Evolutionary conservation across 257 asterid species (phyloP).

Genomic region (Echites panduratus): DNA sequence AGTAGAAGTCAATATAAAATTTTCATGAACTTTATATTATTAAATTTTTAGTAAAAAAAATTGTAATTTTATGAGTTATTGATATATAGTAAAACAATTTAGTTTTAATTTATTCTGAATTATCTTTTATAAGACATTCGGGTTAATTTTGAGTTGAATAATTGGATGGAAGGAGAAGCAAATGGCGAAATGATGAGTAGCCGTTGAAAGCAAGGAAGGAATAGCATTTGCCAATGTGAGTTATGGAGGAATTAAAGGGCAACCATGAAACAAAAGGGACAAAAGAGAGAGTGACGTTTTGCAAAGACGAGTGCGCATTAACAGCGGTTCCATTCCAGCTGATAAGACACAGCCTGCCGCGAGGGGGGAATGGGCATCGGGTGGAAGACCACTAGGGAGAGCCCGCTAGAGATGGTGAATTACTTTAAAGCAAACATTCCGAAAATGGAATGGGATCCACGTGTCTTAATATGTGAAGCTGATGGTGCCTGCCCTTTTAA

Average conservation of each 20-base stretch:
- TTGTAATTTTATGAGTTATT: too few relatives aligned
- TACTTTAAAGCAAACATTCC: conserved; percentile 38
- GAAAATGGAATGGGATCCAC: conserved; percentile 29
- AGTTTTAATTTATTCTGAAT: too few relatives aligned
- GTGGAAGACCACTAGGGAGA: background rate
- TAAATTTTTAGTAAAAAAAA: too few relatives aligned
- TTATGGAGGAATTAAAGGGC: conserved; percentile 15
- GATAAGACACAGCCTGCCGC: too few relatives aligned
- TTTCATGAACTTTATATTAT: too few relatives aligned
- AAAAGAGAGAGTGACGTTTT: conserved; percentile 28
- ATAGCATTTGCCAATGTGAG: conserved; percentile 14
- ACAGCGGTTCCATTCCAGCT: background rate
- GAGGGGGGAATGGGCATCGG: background rate
- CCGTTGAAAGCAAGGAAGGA: too few relatives aligned
- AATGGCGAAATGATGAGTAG: too few relatives aligned
- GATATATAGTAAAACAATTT: too few relatives aligned
- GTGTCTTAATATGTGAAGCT: conserved; percentile 31
- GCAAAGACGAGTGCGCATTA: conserved; percentile 12
- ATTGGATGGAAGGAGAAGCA: too few relatives aligned
- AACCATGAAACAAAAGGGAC: conserved; percentile 21
- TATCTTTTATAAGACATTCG: too few relatives aligned
- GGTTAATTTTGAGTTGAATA: too few relatives aligned
- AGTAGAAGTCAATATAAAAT: too few relatives aligned
- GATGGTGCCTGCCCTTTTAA: conserved; percentile 38
- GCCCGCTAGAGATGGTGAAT: conserved; percentile 34